phyloP scores from a whole-genome alignment of 306 rosid genomes.

The Biancaea sappan region DNA sequence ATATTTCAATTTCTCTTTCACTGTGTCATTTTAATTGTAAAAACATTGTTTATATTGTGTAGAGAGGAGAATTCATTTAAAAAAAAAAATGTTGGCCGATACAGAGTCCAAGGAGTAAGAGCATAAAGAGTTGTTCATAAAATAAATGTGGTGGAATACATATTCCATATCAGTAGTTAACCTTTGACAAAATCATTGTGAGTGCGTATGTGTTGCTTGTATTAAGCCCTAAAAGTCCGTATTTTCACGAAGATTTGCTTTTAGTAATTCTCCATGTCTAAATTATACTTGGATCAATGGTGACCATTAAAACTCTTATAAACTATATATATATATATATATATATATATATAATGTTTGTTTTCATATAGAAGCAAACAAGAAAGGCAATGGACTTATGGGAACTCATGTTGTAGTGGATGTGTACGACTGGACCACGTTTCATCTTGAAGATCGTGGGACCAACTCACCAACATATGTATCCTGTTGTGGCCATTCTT shows the following conservation, averaged over 20 bases:
- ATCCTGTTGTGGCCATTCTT: background rate
- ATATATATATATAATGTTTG: background rate
- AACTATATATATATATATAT: background rate
- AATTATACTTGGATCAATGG: background rate
- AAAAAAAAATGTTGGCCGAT: no score
- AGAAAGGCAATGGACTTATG: background rate
- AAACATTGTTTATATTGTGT: no score
- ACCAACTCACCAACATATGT: background rate
- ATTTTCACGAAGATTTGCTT: background rate
- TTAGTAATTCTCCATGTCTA: background rate
- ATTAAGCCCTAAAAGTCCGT: background rate
- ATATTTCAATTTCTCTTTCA: no score
- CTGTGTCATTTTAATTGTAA: no score
- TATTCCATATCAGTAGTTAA: no score
- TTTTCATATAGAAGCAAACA: background rate
- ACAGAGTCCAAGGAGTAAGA: no score
- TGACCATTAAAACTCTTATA: background rate
- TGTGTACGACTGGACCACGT: conserved; percentile 16
- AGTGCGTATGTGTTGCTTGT: background rate
- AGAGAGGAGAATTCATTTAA: no score
- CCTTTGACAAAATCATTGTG: no score
- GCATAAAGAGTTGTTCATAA: no score
- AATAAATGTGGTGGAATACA: no score
- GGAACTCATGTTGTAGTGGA: conserved; percentile 22
- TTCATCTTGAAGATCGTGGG: background rate